Percentiles rank a stretch among this genome's conserved stretches.
These are phyloP conservation scores for Malassezia equina DNA, from an alignment of 1,284 basidiomycete genomes.

Conservation along the genomic window DNA sequence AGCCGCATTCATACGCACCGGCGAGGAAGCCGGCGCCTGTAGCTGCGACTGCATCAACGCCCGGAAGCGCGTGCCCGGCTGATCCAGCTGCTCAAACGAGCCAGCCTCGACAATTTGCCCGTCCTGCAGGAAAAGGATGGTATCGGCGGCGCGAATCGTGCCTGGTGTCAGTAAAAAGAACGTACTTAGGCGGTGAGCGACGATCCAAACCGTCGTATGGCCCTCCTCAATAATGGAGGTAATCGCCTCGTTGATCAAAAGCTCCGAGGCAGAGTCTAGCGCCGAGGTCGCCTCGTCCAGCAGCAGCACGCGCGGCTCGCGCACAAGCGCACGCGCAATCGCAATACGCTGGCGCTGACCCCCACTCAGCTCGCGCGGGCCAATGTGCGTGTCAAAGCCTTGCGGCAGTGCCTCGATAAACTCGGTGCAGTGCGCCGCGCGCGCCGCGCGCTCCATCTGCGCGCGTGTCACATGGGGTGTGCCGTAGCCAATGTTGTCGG, in stretches of 20 bases:
- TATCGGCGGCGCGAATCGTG: constrained; percentile 51
- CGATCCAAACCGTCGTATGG: constrained; percentile 52
- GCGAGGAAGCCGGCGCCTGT: constrained; percentile 11
- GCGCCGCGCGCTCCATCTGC: constrained; percentile 76
- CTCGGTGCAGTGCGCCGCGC: constrained; percentile 76
- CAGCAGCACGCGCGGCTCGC: constrained; percentile 50
- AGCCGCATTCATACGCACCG: neutral
- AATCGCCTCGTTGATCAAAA: constrained; percentile 51
- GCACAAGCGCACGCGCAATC: constrained; percentile 52
- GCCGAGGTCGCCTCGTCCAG: constrained; percentile 48
- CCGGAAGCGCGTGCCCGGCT: constrained; percentile 34
- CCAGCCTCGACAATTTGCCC: constrained; percentile 52
- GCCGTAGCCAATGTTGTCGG: constrained; percentile 87
- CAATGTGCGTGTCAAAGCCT: constrained; percentile 62
- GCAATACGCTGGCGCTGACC: constrained; percentile 53
- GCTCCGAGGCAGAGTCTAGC: constrained; percentile 50
- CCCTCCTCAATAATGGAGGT: constrained; percentile 50
- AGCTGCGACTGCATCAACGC: constrained; percentile 42
- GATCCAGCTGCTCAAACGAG: constrained; percentile 50
- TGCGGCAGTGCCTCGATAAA: constrained; percentile 86
- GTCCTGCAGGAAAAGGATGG: constrained; percentile 51
- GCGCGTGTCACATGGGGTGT: constrained; percentile 60
- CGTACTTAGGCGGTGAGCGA: constrained; percentile 52
- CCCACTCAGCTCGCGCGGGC: constrained; percentile 47
- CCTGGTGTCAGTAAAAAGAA: neutral